Conservation (phyloP, 176 grass and related monocot genomes). For the Lolium multiflorum region DNA sequence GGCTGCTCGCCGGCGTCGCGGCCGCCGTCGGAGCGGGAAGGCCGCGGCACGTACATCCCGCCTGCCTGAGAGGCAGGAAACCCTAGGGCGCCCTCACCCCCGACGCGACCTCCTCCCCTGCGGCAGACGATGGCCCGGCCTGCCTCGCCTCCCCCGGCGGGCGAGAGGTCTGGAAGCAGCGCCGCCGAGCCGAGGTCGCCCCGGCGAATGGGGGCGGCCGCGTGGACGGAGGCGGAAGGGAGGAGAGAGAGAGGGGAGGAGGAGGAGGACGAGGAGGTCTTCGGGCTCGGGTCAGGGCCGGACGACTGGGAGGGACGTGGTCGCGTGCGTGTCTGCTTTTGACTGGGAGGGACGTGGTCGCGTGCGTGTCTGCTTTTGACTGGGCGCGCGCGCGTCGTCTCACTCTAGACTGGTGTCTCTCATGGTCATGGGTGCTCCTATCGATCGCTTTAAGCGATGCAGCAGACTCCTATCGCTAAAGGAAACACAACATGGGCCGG, state of each 20-base stretch:
- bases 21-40: constrained; percentile 31
- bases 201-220: constrained; percentile 23
- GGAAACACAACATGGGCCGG: too few species aligned
- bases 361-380: constrained; percentile 16
- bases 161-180: background rate
- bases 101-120: constrained; percentile 8
- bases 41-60: constrained; percentile 70
- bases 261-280: constrained; percentile 10
- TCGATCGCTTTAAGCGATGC: too few species aligned
- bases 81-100: constrained; percentile 24
- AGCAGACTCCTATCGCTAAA: too few species aligned
- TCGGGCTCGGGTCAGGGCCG: constrained; percentile 35
- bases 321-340: constrained; percentile 14
- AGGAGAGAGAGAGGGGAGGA: constrained; percentile 7
- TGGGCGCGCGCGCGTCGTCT: background rate
- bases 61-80: constrained; percentile 20
- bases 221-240: constrained; percentile 25
- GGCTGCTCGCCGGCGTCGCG: constrained; percentile 54
- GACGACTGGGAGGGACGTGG: constrained; percentile 42
- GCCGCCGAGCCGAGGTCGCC: constrained; percentile 1
- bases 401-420: too few species aligned
- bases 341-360: constrained; percentile 49
- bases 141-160: background rate
- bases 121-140: background rate
- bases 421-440: too few species aligned